phyloP scores from a whole-genome alignment of 2,329 filamentous ascomycete species.

The Stachybotrys chartarum region DNA sequence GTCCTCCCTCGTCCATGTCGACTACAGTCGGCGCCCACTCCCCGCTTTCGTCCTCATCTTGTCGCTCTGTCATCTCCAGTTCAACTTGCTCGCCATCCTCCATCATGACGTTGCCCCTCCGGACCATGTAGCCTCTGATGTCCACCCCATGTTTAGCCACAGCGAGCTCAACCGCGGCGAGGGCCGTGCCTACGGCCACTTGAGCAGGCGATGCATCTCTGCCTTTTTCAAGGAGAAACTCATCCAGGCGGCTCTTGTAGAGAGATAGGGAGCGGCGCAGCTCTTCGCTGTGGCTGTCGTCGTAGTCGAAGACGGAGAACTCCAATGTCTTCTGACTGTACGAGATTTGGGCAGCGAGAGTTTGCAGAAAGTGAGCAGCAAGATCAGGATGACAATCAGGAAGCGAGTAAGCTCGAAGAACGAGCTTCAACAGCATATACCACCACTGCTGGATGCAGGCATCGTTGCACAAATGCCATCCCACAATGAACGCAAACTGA shows the following conservation, averaged over 20 bases:
- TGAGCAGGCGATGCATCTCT: slow-evolving; percentile 29
- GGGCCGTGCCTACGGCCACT: slow-evolving; percentile 37
- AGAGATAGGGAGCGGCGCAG: slow-evolving; percentile 42
- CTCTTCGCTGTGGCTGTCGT: slow-evolving; percentile 19
- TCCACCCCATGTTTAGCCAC: slow-evolving; percentile 47
- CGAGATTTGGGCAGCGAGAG: slow-evolving; percentile 46
- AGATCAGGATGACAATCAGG: slow-evolving; percentile 34
- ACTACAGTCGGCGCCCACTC: slow-evolving; percentile 48
- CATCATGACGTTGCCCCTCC: slow-evolving; percentile 40
- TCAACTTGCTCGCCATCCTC: slow-evolving; percentile 46
- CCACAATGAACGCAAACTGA: slow-evolving; percentile 52
- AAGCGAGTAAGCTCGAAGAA: slow-evolving; percentile 44
- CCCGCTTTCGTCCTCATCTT: slow-evolving; percentile 46
- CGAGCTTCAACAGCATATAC: slow-evolving; percentile 42
- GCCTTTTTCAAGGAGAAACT: slow-evolving; percentile 31
- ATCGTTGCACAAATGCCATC: slow-evolving; percentile 50
- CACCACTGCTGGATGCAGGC: slow-evolving; percentile 57
- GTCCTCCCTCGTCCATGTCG: slow-evolving; percentile 43
- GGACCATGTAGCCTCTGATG: slow-evolving; percentile 40
- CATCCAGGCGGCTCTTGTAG: slow-evolving; percentile 48
- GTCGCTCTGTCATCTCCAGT: slow-evolving; percentile 40
- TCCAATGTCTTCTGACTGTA: slow-evolving; percentile 45
- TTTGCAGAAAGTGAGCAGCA: slow-evolving; percentile 37
- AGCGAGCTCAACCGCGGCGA: slow-evolving; percentile 27
- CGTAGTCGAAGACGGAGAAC: slow-evolving; percentile 32